Conservation (phyloP, 495 filamentous ascomycete species). For the Chlorociboria aeruginascens region DNA sequence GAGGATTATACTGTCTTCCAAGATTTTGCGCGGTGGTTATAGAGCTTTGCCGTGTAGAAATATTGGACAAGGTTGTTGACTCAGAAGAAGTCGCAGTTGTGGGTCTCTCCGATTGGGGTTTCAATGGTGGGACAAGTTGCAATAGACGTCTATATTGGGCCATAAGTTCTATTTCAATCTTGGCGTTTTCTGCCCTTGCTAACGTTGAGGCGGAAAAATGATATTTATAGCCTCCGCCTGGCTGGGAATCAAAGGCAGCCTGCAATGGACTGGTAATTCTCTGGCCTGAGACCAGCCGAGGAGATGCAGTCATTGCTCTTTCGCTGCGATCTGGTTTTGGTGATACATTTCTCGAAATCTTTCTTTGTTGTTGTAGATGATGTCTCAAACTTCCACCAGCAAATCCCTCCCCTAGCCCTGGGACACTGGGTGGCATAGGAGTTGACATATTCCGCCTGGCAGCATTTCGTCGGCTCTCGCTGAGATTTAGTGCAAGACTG, state of each 20-base stretch:
- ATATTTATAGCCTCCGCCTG: slow-evolving; percentile 34
- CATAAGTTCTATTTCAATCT: slow-evolving; percentile 64
- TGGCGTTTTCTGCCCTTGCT: slow-evolving; percentile 65
- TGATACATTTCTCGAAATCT: slow-evolving; percentile 44
- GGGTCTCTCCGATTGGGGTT: slow-evolving; percentile 24
- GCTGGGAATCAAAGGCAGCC: slow-evolving; percentile 25
- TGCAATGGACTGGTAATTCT: slow-evolving; percentile 31
- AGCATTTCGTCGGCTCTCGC: slow-evolving; percentile 63
- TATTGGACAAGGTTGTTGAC: neutral
- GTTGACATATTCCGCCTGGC: slow-evolving; percentile 40
- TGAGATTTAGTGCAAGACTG: slow-evolving; percentile 77
- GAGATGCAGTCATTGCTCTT: slow-evolving; percentile 9
- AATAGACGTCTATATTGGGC: slow-evolving; percentile 70
- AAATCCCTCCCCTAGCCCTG: slow-evolving; percentile 27
- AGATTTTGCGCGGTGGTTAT: slow-evolving; percentile 16
- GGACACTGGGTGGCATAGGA: slow-evolving; percentile 34
- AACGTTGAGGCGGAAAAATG: slow-evolving; percentile 70
- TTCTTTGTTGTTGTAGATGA: slow-evolving; percentile 53
- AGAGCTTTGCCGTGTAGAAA: neutral
- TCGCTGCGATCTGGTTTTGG: slow-evolving; percentile 36
- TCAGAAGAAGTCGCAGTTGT: slow-evolving; percentile 3
- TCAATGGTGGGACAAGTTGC: slow-evolving; percentile 59
- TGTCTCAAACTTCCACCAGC: slow-evolving; percentile 46
- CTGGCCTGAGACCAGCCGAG: slow-evolving; percentile 23
- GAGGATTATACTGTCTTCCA: slow-evolving; percentile 66